phyloP scores from a whole-genome alignment of 148 eudicot genomes.

The Polygonum aviculare region DNA sequence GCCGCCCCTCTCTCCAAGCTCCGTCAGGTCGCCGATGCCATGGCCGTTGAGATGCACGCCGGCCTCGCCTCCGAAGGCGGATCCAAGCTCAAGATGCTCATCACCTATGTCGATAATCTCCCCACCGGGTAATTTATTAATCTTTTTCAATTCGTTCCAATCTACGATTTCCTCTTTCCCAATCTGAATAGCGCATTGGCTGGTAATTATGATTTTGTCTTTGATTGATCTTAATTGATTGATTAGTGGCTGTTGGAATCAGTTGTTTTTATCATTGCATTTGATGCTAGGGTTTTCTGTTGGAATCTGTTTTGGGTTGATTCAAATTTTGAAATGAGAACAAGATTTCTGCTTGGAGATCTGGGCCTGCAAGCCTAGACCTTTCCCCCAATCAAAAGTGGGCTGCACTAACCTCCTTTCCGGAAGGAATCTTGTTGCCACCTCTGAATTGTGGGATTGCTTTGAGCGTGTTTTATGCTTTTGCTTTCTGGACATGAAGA shows the following conservation, averaged over 20 bases:
- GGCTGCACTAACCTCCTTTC: background rate
- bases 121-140: constrained; percentile 51
- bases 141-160: background rate
- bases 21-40: constrained; percentile 73
- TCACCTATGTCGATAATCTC: constrained; percentile 70
- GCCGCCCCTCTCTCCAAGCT: constrained; percentile 42
- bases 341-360: background rate
- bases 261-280: background rate
- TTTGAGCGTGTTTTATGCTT: background rate
- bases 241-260: background rate
- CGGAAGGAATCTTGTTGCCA: background rate
- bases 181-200: background rate
- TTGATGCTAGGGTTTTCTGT: background rate
- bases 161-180: background rate
- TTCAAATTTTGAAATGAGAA: background rate
- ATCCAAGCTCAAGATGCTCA: constrained; percentile 78
- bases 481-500: background rate
- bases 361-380: background rate
- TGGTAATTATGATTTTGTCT: background rate
- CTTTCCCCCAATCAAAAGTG: background rate
- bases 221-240: background rate
- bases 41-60: constrained; percentile 90
- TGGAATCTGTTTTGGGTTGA: background rate
- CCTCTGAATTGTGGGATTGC: background rate
- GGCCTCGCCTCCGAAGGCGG: constrained; percentile 87